Evolutionary conservation across 2,329 filamentous ascomycete genomes (phyloP), one percentile per base, ranked within the genome.

Genomic region (Microdochium bolleyi): DNA sequence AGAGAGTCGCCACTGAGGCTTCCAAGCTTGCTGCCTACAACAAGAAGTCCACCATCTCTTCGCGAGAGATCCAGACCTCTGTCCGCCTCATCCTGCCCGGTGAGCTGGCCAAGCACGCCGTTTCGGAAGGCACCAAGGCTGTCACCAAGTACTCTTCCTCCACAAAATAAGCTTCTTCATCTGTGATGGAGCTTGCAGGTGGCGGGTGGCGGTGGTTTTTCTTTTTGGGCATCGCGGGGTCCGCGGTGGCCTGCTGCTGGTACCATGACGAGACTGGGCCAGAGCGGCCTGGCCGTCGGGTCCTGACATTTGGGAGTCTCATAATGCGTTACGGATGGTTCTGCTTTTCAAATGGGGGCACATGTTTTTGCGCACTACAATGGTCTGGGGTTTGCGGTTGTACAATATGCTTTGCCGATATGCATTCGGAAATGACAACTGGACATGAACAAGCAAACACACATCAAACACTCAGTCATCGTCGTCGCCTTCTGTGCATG

Each of bases 41-140:
- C 88, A 99, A 97, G 88, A 99, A 99, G 84, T 97, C 92, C 51
- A 99, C 94, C 72, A 99, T 99, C 78, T 97, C 92, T 52, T 97
- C 94, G 63, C 88, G 94, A 70, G 94, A 99, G 80, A 99, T 99
- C 71, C 94, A 99, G 84, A 99, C 94, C 65, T 96, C 94, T 75
- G 94, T 99, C 65, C 88, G 94, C 63, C 85, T 99, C 58, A 99
- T 99, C 77, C 88, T 99, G 52, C 94, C 94, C 49, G 94, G 94
- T 79, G 94, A 99, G 80, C 84, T 99, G 65, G 94, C 94, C 74
- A 99, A 99, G 88, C 94, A 99, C 78, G 94, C 94, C 64, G 94
- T 99, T 49, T 99, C 94, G 66, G 94, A 99, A 80, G 94, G 94
- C 71, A 99, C 94, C 74, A 99, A 99, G 89, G 94, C 94, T 54